Conservation (phyloP, 1,284 basidiomycete species). For the Agroathelia rolfsii region DNA sequence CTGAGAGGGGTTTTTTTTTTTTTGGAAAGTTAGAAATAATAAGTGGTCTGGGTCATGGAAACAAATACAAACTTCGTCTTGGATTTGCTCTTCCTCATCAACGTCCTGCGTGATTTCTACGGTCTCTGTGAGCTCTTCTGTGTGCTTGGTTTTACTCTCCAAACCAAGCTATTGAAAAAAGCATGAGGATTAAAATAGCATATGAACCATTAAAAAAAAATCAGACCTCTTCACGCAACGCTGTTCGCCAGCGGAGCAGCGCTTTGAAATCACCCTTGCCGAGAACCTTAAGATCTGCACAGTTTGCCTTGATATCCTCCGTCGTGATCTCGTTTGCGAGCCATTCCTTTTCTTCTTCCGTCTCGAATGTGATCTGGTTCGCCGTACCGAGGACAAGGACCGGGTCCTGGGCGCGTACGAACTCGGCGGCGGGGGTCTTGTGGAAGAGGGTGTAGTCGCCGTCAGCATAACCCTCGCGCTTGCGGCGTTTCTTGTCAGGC, state of each 20-base stretch:
- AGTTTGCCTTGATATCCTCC: slow-evolving; percentile 73
- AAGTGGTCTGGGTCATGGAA: slow-evolving; percentile 2
- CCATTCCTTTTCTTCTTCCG: slow-evolving; percentile 87
- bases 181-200: slow-evolving; percentile 5
- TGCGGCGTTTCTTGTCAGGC: slow-evolving; percentile 91
- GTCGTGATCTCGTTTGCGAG: slow-evolving; percentile 64
- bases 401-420: slow-evolving; percentile 66
- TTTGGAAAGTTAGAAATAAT: slow-evolving; percentile 3
- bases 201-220: slow-evolving; percentile 3
- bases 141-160: slow-evolving; percentile 65
- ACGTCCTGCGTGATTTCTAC: slow-evolving; percentile 68
- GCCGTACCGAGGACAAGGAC: slow-evolving; percentile 74
- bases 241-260: slow-evolving; percentile 84
- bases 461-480: slow-evolving; percentile 93
- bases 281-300: slow-evolving; percentile 90
- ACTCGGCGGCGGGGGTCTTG: slow-evolving; percentile 63
- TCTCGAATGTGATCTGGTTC: slow-evolving; percentile 78
- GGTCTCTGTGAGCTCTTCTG: slow-evolving; percentile 69
- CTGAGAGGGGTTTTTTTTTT: slow-evolving; percentile 28
- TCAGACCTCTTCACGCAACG: slow-evolving; percentile 71
- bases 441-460: slow-evolving; percentile 91
- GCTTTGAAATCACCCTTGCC: slow-evolving; percentile 97
- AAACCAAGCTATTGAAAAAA: slow-evolving; percentile 52
- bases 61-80: slow-evolving; percentile 59
- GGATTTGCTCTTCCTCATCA: slow-evolving; percentile 83